Conservation (phyloP, 305 asterid genomes). For the Striga hermonthica region DNA sequence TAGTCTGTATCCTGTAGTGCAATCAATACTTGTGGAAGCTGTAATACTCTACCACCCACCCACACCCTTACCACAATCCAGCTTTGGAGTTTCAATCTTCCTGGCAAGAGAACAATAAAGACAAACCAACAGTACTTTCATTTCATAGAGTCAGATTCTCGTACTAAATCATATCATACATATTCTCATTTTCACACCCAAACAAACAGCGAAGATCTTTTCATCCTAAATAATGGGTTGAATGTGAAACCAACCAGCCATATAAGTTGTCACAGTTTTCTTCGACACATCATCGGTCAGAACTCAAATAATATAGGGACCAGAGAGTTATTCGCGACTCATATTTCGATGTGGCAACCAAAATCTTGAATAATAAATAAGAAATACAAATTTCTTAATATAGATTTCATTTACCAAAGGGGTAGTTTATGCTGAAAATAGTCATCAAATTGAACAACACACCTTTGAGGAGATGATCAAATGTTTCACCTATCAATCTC, state of each 20-base stretch:
- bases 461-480: neutral
- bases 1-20: neutral
- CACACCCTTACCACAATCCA: neutral
- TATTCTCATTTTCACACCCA: neutral
- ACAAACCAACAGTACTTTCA: constrained; percentile 2
- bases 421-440: neutral
- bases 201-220: neutral
- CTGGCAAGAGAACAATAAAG: neutral
- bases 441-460: neutral
- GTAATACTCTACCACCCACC: neutral
- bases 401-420: neutral
- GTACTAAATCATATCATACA: neutral
- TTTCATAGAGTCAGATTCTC: neutral
- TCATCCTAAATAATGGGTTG: neutral
- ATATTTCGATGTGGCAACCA: constrained; percentile 1
- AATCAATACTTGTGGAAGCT: neutral
- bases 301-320: neutral
- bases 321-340: neutral
- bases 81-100: neutral
- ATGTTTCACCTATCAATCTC: neutral
- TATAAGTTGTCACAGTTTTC: neutral
- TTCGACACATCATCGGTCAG: too few species aligned
- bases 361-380: neutral
- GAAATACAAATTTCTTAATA: neutral
- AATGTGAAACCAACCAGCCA: neutral